Base-by-base conservation (phyloP, 495 filamentous ascomycete species). In the Aspergillus kassunensis region DNA sequence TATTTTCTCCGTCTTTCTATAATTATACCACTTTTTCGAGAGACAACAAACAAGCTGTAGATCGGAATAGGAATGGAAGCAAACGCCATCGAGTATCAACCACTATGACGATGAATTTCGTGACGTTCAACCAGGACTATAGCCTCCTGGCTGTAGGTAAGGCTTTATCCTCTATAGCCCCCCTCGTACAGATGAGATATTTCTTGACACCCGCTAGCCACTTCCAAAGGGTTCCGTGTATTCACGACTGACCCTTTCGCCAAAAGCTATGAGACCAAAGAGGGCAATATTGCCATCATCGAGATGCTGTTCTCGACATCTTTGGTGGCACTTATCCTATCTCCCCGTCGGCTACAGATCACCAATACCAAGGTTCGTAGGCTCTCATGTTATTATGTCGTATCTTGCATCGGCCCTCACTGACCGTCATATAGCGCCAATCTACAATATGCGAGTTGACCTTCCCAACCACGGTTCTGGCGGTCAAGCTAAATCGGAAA, bases 291-390 rank as follows among this genome's bases (percentile, higher is more conserved):
- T 39, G 86, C 90, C 31, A 87, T 96, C 48, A 83, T 98, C 65
- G 95, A 97, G 76, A 97, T 96, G 92, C 84, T 98, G 52, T 98
- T 98, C 66, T 97, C 93, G 35, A 98, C 93, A 37, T 98, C 93
- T n/a, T 79, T 98, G 37, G 91, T 98, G 15, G 93, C 93, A 30
- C 77, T 96, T 15, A 89, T 96, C 51, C 75, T 91, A 36, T 95
- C 92, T 15, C 95, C 93, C 1, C 76, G 93, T 43, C 86, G 92
- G 29, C 78, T 98, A 31, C 85, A 92, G 56, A 97, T 98, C 54
- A 90, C 90, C 56, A 98, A 98, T 71, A 97, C 95, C 31, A 97
- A 98, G 82, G 89, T 90, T 74, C 55, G 79, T 77, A 51, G 36
- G 46, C 49, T 21, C 15, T 55, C 35, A 46, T 24, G 16, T 15